phyloP scores from a whole-genome alignment of 2,329 filamentous ascomycete genomes.

The Acrocalymma vagum region DNA sequence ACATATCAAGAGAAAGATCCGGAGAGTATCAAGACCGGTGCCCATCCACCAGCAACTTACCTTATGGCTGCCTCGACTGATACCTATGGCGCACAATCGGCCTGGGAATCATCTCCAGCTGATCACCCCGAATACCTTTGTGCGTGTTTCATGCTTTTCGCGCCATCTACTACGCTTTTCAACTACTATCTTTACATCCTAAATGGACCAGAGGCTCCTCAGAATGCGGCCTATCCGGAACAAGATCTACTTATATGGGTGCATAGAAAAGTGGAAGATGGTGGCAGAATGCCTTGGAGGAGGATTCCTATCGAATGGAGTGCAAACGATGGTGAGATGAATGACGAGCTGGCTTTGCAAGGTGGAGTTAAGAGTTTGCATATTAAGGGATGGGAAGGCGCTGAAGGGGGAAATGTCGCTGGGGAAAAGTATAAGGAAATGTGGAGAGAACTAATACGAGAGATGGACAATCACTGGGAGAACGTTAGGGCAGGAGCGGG shows the following conservation, averaged over 20 bases:
- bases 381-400: slow-evolving; percentile 50
- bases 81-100: slow-evolving; percentile 14
- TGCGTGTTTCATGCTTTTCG: slow-evolving; percentile 43
- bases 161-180: slow-evolving; percentile 29
- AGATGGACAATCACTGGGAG: slow-evolving; percentile 14
- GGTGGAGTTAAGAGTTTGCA: slow-evolving; percentile 48
- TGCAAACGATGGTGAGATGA: slow-evolving; percentile 22
- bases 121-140: slow-evolving; percentile 29
- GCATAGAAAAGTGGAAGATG: slow-evolving; percentile 33
- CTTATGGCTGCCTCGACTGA: slow-evolving; percentile 27
- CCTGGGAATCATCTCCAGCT: slow-evolving; percentile 9
- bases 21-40: slow-evolving; percentile 13
- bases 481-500: no score
- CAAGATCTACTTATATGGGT: slow-evolving; percentile 43
- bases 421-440: slow-evolving; percentile 7
- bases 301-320: slow-evolving; percentile 21
- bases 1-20: no score
- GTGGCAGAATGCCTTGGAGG: slow-evolving; percentile 48
- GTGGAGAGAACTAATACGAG: slow-evolving; percentile 11
- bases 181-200: slow-evolving; percentile 38
- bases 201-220: slow-evolving; percentile 21
- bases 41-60: slow-evolving; percentile 30
- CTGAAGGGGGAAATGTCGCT: slow-evolving; percentile 13
- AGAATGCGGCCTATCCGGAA: slow-evolving; percentile 33
- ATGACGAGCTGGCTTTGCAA: slow-evolving; percentile 38